Base-by-base conservation (phyloP, 2,329 filamentous ascomycete species). In the Truncatella angustata region DNA sequence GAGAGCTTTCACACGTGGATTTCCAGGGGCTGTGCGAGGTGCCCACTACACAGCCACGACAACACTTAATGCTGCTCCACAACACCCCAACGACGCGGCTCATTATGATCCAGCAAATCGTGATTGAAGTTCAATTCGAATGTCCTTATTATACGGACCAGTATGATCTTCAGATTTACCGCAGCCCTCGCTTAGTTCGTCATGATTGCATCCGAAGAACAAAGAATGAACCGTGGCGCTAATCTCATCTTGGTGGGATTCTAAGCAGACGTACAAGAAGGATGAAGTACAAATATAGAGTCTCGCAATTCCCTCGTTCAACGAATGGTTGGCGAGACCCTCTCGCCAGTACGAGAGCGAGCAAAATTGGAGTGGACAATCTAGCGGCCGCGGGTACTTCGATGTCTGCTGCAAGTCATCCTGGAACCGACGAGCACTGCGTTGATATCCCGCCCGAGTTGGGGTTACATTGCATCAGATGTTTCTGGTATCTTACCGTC, bases 91-190 rank as follows among this genome's bases (percentile, higher is more conserved):
- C 28, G 7, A 32, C 28, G 14, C 14, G 28, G 28, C 28, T 32
- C 28, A 14, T 32, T 28, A 46, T 46, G 24, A 32, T 46, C 43
- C 14, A 28, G 23, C 36, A 39, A 39, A 46, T 46, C 43, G 23
- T 9, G 20, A 24, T 20, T 24, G 20, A 28, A 9, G 36, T 16
- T 16, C 9, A 39, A 39, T 9, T 7, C 16, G 36, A 39, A n/a
- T n/a, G n/a, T n/a, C n/a, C 18, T 39, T 39, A 46, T 14, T 26
- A 46, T 46, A 46, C 20, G 21, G n/a, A 16, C 12, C 36, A 39
- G 36, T 39, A 6, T 39, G 10, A 9, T 20, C 6, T n/a, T 7
- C 18, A 39, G 36, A 9, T 12, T 39, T n/a, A 34, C 36, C 16
- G 3, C 36, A 20, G 36, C 36, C 16, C n/a, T 20, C 16, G 36